Evolutionary conservation across 1,284 basidiomycete genomes (phyloP), one percentile per base, ranked within the genome.

Genomic region (Earliella scabrosa): DNA sequence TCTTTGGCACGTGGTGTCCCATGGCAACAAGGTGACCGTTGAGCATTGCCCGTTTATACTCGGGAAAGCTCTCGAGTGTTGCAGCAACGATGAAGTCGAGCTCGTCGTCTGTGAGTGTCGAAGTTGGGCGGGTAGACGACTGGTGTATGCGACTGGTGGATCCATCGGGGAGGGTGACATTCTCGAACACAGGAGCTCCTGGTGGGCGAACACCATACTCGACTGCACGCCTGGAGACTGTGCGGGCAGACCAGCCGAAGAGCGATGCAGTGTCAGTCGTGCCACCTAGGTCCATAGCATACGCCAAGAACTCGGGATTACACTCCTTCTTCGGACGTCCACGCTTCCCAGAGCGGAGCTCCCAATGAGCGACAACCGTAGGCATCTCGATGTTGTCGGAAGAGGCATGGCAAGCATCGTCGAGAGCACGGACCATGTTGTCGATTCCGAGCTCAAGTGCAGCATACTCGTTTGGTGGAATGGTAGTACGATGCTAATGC

Each of bases 321-420:
- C 75, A 72, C 16, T 66, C 59, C 21, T 69, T 58, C 9, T 63
- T 58, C 10, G 71, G 72, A 0, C 72, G 58, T 8, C 72, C 72
- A 2, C 47, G 63, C 0, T 45, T 20, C 2, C 69, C 70, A 7
- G 66, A 68, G 16, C 23, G 54, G 13, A 52, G 44, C 5, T 11
- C 29, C n/a, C 52, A 29, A 2, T 56, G 38, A 1, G 69, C 56
- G 26, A 52, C 14, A 7, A 68, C 36, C 4, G 54, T 34, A 5
- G 56, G 32, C 0, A 18, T 47, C n/a, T 69, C 54, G 6, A 62
- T 58, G 7, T 59, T 53, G 44, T 73, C 69, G 7, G 52, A 45
- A 10, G 67, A 68, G 11, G 46, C 57, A 14, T 63, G 45, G 9
- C 45, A 55, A 6, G 69, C 68, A 1, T 49, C 38, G 21, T 65